Percentiles rank a stretch among this genome's conserved stretches.
Conservation (phyloP, 108 stramenopile genomes). For the Fragilariopsis cylindrus region DNA sequence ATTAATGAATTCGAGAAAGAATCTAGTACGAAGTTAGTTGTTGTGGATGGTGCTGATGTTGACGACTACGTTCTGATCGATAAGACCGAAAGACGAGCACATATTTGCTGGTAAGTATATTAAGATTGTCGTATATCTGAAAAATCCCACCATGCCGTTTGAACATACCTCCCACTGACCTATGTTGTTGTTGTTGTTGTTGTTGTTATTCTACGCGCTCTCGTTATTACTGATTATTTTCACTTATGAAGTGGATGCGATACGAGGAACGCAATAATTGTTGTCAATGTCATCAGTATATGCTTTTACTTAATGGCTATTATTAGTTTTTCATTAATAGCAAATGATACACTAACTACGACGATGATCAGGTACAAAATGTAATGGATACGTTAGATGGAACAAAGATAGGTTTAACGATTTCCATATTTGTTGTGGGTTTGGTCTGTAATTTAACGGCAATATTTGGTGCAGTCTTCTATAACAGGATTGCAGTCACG, state of each 20-base stretch:
- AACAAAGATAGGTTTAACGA: not conserved
- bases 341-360: slow-evolving; percentile 4
- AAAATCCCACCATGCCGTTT: not conserved
- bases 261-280: slow-evolving; percentile 44
- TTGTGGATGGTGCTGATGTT: not conserved
- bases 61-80: slow-evolving; percentile 17
- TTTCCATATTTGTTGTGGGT: slow-evolving; percentile 6
- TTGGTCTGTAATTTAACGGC: slow-evolving; percentile 18
- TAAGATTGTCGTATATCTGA: not conserved
- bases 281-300: slow-evolving; percentile 39
- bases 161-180: not conserved
- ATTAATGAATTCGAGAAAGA: too few relatives aligned
- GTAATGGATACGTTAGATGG: slow-evolving; percentile 14
- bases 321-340: slow-evolving; percentile 5
- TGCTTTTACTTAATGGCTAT: slow-evolving; percentile 18
- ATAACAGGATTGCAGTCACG: slow-evolving; percentile 6
- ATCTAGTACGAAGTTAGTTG: not conserved
- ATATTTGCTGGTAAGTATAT: slow-evolving; percentile 18
- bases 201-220: too few relatives aligned
- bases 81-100: slow-evolving; percentile 14
- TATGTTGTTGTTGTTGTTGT: not conserved
- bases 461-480: slow-evolving; percentile 26
- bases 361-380: slow-evolving; percentile 28
- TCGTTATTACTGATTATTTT: not conserved
- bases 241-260: slow-evolving; percentile 45